Evolutionary conservation across 257 asterid genomes (phyloP).

Genomic region (Fraxinus pennsylvanica): DNA sequence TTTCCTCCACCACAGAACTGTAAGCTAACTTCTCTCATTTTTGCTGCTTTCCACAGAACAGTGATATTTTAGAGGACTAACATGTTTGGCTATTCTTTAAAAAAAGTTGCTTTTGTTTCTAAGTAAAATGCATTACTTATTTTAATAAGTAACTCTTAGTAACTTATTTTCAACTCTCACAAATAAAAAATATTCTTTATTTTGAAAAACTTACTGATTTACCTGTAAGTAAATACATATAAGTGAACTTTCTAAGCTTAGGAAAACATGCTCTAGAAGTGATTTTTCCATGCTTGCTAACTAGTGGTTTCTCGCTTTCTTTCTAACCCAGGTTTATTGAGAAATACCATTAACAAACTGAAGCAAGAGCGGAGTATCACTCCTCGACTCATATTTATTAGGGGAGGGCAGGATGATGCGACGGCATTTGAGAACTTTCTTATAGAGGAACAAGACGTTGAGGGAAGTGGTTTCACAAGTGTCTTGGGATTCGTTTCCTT

Average conservation of each 20-base stretch:
- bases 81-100: neutral
- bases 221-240: neutral
- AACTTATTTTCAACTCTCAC: neutral
- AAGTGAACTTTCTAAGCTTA: neutral
- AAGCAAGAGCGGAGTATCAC: constrained; percentile 91
- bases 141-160: neutral
- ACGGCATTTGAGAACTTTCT: constrained; percentile 85
- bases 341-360: constrained; percentile 76
- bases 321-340: constrained; percentile 65
- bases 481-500: constrained; percentile 87
- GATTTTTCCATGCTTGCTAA: constrained; percentile 13
- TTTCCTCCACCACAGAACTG: constrained; percentile 99
- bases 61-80: neutral
- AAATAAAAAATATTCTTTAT: neutral
- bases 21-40: constrained; percentile 44
- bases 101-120: neutral
- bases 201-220: too few species aligned
- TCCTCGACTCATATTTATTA: constrained; percentile 74
- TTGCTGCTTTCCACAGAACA: neutral
- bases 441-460: constrained; percentile 94
- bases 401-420: constrained; percentile 88
- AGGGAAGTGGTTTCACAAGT: constrained; percentile 80
- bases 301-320: neutral
- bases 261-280: neutral
- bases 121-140: neutral